These are phyloP conservation scores for Starmerella riodocensis DNA, from an alignment of 805 yeast genomes.

Conservation along the genomic window DNA sequence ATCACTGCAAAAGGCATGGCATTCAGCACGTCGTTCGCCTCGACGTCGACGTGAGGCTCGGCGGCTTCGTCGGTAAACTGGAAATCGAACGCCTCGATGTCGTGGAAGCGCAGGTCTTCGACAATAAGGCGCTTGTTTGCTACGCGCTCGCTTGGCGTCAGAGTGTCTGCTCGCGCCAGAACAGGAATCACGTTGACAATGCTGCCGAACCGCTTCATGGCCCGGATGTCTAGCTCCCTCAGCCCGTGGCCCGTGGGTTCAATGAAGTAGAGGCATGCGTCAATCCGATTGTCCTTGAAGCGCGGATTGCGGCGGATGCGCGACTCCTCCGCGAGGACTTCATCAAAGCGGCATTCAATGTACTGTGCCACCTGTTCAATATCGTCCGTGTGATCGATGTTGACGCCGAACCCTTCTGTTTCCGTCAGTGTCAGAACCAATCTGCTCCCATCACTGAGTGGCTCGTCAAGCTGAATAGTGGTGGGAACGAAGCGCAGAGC, in stretches of 20 bases:
- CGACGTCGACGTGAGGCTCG: background rate
- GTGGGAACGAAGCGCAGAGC: conserved; percentile 14
- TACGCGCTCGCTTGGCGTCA: conserved; percentile 51
- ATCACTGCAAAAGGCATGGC: conserved; percentile 65
- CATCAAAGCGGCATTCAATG: conserved; percentile 57
- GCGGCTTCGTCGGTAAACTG: conserved; percentile 45
- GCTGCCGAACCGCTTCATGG: conserved; percentile 55
- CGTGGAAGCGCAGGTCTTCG: conserved; percentile 45
- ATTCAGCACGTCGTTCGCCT: conserved; percentile 18
- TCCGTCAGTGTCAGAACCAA: conserved; percentile 44
- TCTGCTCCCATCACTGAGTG: conserved; percentile 30
- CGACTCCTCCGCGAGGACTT: conserved; percentile 59
- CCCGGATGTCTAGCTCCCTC: conserved; percentile 61
- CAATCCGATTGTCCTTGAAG: conserved; percentile 59
- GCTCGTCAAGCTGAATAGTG: conserved; percentile 39
- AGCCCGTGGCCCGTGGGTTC: conserved; percentile 41
- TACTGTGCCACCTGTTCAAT: conserved; percentile 40
- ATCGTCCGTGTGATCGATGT: conserved; percentile 45
- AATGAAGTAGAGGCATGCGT: conserved; percentile 65
- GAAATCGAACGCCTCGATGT: conserved; percentile 64
- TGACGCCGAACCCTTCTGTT: conserved; percentile 68
- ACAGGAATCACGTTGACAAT: conserved; percentile 76
- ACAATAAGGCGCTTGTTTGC: conserved; percentile 41
- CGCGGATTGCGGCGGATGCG: conserved; percentile 61
- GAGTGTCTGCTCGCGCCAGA: conserved; percentile 64